Percentiles rank a stretch among this genome's conserved stretches.
Evolutionary conservation across 306 rosid genomes (phyloP).

Genomic region (Alnus glutinosa): DNA sequence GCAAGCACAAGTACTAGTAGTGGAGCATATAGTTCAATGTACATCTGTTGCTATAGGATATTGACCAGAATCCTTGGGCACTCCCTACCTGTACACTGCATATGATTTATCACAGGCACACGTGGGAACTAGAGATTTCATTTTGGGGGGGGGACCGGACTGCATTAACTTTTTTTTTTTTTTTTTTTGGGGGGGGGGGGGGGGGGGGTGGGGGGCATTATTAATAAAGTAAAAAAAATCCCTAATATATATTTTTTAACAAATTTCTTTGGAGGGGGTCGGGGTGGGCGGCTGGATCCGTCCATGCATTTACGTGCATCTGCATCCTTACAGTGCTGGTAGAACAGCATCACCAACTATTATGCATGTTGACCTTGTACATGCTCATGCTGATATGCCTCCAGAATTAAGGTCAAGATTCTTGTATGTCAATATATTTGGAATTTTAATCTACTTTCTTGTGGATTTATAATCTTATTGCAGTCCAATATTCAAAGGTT

Average conservation of each 20-base stretch:
- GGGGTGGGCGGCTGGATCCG: too few relatives aligned
- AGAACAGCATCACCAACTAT: neutral
- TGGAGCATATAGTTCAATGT: neutral
- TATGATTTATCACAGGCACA: too few relatives aligned
- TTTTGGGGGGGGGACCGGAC: neutral
- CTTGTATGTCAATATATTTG: neutral
- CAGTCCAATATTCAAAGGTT: conserved; percentile 23
- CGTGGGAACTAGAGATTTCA: neutral
- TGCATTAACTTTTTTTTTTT: neutral
- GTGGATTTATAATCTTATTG: conserved; percentile 6
- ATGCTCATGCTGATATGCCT: neutral
- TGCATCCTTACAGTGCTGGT: conserved; percentile 16
- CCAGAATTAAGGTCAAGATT: neutral
- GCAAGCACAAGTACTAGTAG: neutral
- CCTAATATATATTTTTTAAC: too few relatives aligned
- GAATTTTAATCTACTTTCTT: conserved; percentile 8
- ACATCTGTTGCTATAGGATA: neutral
- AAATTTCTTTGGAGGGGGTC: too few relatives aligned
- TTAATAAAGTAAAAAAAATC: too few relatives aligned
- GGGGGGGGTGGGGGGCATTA: too few relatives aligned
- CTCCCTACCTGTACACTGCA: too few relatives aligned
- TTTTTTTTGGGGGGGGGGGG: too few relatives aligned
- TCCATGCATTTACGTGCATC: neutral
- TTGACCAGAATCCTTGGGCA: too few relatives aligned
- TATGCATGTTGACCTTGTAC: conserved; percentile 1